These are phyloP conservation scores for Pyracantha coccinea DNA, from an alignment of 331 rosid genomes.

Conservation along the genomic window DNA sequence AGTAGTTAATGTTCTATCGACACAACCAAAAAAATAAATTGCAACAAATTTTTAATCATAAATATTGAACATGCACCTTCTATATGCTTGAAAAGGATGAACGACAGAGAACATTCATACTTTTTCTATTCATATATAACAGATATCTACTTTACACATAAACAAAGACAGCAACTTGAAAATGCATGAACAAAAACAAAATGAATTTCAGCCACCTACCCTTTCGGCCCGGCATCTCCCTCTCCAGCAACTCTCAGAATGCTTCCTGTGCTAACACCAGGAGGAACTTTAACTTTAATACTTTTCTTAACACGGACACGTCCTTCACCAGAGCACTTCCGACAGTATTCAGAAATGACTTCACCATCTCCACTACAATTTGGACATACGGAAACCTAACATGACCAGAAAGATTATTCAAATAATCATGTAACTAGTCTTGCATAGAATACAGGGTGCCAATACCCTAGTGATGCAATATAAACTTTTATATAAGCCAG, in stretches of 20 bases:
- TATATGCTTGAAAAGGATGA: neutral
- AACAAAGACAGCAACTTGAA: neutral
- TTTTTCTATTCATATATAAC: neutral
- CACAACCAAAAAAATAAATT: neutral
- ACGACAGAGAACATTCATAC: neutral
- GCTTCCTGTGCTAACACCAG: slow-evolving; percentile 87
- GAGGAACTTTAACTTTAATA: slow-evolving; percentile 89
- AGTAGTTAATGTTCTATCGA: neutral
- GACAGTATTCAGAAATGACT: slow-evolving; percentile 76
- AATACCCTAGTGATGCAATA: neutral
- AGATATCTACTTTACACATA: neutral
- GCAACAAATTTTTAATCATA: neutral
- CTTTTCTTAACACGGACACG: slow-evolving; percentile 69
- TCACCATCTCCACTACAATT: slow-evolving; percentile 92
- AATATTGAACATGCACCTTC: neutral
- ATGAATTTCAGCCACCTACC: slow-evolving; percentile 44
- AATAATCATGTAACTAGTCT: slow-evolving; percentile 7
- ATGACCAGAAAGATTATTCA: neutral
- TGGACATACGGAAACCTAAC: slow-evolving; percentile 87
- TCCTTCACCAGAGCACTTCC: slow-evolving; percentile 89
- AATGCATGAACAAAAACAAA: neutral
- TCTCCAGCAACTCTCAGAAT: slow-evolving; percentile 92
- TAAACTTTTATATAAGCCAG: neutral
- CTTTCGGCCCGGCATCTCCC: slow-evolving; percentile 92
- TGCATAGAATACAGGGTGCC: slow-evolving; percentile 11